Evolutionary conservation across 108 stramenopile genomes (phyloP).

Genomic region (Nitzschia palea): DNA sequence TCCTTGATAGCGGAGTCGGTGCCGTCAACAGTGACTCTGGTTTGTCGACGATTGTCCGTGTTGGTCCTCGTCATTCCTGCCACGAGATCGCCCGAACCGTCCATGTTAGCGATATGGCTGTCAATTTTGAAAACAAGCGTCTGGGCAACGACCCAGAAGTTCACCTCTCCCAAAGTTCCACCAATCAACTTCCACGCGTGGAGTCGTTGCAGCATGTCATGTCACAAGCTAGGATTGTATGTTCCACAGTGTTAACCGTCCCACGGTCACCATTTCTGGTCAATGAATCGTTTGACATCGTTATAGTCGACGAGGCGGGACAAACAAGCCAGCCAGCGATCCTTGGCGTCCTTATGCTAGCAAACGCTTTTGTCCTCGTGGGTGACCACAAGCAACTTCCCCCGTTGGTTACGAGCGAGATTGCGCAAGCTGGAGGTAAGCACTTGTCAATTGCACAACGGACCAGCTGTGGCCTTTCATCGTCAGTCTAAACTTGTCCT

Average conservation of each 20-base stretch:
- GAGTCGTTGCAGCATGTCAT: slow-evolving; percentile 56
- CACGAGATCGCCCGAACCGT: slow-evolving; percentile 56
- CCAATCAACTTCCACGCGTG: slow-evolving; percentile 19
- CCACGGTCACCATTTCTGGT: slow-evolving; percentile 73
- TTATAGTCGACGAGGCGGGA: slow-evolving; percentile 98
- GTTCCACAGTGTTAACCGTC: slow-evolving; percentile 80
- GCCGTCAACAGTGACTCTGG: slow-evolving; percentile 9
- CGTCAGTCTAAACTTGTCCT: background rate
- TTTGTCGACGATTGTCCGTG: slow-evolving; percentile 38
- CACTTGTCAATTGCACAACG: too few relatives aligned
- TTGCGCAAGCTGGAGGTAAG: slow-evolving; percentile 83
- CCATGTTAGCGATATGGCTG: slow-evolving; percentile 54
- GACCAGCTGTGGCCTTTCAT: background rate
- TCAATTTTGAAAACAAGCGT: slow-evolving; percentile 7
- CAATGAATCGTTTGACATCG: slow-evolving; percentile 90
- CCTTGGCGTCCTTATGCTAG: slow-evolving; percentile 85
- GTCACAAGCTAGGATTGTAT: slow-evolving; percentile 73
- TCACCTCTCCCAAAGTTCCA: background rate
- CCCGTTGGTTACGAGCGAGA: slow-evolving; percentile 85
- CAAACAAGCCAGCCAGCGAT: slow-evolving; percentile 94
- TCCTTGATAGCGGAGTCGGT: slow-evolving; percentile 70
- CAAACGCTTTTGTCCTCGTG: slow-evolving; percentile 90
- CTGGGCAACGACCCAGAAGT: background rate
- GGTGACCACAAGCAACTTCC: slow-evolving; percentile 98
- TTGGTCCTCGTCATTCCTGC: slow-evolving; percentile 60